A percentile compares a stretch with the other conserved stretches of the same genome.
Evolutionary conservation across 2,329 filamentous ascomycete species (phyloP).

Genomic region (Endothia cerciana): DNA sequence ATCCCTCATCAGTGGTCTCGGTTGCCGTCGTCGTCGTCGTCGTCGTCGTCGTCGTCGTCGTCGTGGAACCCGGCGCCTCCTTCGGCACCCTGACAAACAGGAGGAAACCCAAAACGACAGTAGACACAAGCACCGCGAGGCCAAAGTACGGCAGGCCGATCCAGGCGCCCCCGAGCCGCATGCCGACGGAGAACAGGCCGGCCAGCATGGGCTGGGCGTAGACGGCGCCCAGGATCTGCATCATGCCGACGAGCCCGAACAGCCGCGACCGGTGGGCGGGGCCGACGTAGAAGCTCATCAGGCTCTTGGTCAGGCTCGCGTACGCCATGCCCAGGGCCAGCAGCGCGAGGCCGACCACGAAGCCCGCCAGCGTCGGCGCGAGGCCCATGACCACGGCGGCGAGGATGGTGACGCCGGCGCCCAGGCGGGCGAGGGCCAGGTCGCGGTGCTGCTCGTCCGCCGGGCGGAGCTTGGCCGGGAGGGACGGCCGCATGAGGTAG

Average conservation of each 20-base stretch:
- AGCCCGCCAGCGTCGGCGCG: slow-evolving; percentile 34
- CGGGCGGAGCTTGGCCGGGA: slow-evolving; percentile 23
- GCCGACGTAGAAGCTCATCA: slow-evolving; percentile 39
- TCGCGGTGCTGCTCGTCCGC: slow-evolving; percentile 36
- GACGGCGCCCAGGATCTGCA: slow-evolving; percentile 37
- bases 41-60: no score
- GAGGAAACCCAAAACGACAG: background rate
- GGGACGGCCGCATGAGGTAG: slow-evolving; percentile 31
- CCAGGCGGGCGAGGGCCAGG: slow-evolving; percentile 35
- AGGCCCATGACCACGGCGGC: slow-evolving; percentile 35
- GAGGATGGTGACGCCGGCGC: slow-evolving; percentile 33
- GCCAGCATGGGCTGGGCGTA: slow-evolving; percentile 38
- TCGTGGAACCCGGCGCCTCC: no score
- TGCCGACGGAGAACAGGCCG: slow-evolving; percentile 37
- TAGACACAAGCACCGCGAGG: background rate
- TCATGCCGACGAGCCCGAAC: slow-evolving; percentile 38
- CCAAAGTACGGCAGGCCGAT: slow-evolving; percentile 16
- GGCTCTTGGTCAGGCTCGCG: slow-evolving; percentile 35
- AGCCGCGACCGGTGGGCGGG: slow-evolving; percentile 37
- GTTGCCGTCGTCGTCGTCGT: no score
- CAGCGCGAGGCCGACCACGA: slow-evolving; percentile 37
- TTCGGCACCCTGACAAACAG: slow-evolving; percentile 8
- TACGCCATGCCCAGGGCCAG: slow-evolving; percentile 38
- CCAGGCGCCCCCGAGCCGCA: slow-evolving; percentile 28
- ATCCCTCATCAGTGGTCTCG: background rate